Conservation (phyloP, 2,329 filamentous ascomycete genomes). For the Aspergillus flavus region DNA sequence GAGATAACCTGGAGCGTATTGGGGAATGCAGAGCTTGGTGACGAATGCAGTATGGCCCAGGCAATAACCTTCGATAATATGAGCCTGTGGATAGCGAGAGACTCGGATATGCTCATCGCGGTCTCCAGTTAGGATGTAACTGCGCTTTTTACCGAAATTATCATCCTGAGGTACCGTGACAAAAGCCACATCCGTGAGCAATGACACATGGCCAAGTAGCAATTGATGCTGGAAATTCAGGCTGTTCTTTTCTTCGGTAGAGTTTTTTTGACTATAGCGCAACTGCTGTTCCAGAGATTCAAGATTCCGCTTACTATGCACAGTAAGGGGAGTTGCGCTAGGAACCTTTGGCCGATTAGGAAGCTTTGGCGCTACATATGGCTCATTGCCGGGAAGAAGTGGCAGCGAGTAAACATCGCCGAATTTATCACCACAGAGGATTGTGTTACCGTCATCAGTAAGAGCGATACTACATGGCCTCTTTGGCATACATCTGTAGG, state of each 20-base stretch:
- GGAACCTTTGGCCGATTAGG: slow-evolving; percentile 46
- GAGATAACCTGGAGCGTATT: slow-evolving; percentile 60
- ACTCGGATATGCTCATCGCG: slow-evolving; percentile 85
- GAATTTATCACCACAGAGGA: slow-evolving; percentile 91
- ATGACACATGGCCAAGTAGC: slow-evolving; percentile 89
- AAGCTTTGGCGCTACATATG: slow-evolving; percentile 39
- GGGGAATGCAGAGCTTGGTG: slow-evolving; percentile 70
- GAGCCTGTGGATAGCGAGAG: slow-evolving; percentile 79
- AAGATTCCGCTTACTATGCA: slow-evolving; percentile 64
- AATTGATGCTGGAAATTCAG: slow-evolving; percentile 72
- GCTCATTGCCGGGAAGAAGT: slow-evolving; percentile 54
- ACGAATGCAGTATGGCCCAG: slow-evolving; percentile 87
- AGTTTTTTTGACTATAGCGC: slow-evolving; percentile 47
- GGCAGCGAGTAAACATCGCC: slow-evolving; percentile 93
- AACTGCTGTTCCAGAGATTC: slow-evolving; percentile 60
- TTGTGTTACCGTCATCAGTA: slow-evolving; percentile 68
- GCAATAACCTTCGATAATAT: slow-evolving; percentile 88
- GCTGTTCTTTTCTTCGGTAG: slow-evolving; percentile 50
- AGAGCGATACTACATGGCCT: slow-evolving; percentile 77
- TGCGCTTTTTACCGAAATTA: slow-evolving; percentile 50
- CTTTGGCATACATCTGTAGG: slow-evolving; percentile 77
- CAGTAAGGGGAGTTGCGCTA: slow-evolving; percentile 60
- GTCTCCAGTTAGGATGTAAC: slow-evolving; percentile 68
- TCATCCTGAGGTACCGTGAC: slow-evolving; percentile 48
- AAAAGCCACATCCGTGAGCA: slow-evolving; percentile 76